Base-by-base conservation (phyloP, 1,139 yeast genomes). In the Groenewaldozyma auringiensis region DNA sequence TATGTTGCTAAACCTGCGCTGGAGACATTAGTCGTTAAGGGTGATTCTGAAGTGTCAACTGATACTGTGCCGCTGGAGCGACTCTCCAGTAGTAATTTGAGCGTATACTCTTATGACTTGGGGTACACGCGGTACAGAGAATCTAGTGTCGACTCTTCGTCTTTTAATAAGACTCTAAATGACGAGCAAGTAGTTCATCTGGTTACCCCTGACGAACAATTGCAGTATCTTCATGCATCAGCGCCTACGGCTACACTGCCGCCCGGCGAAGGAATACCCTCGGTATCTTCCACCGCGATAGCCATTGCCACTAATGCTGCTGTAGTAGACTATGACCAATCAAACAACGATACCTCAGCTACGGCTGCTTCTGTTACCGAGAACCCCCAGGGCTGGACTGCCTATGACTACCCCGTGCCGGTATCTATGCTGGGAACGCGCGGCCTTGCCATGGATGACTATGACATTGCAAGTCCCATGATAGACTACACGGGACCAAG, bases 401-500 rank as follows among this genome's bases (percentile, higher is more conserved):
- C 48, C 3, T 47, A 42, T 22, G 52, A 49, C 33, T 47, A 49
- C 41, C 48, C 52, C 2, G 40, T 49, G 16, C 50, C 50, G n/a
- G 46, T 45, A 9, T 33, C 39, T 4, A 18, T 42, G 3, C 44
- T 48, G 13, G 51, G 47, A 14, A 27, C 38, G 20, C 29, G 31
- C 16, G 13, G 8, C 4, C 39, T 32, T 2, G 37, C 42, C 11
- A 25, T 21, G 4, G 42, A 36, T 17, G 45, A 48, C 21, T 37
- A 41, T 35, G 45, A 40, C 33, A 37, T 45, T 22, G 48, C 45
- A 2, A 43, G 45, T 33, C 50, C 47, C 13, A n/a, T 34, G 17
- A 34, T 52, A 13, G 57, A 53, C 27, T 53, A 46, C 34, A 36
- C 50, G 3, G 48, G 16, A 1, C 57, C 57, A 13, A 46, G 46